A percentile compares a stretch with the other conserved stretches of the same genome.
These are phyloP conservation scores for Punica granatum DNA, from an alignment of 345 rosid genomes.

Conservation along the genomic window DNA sequence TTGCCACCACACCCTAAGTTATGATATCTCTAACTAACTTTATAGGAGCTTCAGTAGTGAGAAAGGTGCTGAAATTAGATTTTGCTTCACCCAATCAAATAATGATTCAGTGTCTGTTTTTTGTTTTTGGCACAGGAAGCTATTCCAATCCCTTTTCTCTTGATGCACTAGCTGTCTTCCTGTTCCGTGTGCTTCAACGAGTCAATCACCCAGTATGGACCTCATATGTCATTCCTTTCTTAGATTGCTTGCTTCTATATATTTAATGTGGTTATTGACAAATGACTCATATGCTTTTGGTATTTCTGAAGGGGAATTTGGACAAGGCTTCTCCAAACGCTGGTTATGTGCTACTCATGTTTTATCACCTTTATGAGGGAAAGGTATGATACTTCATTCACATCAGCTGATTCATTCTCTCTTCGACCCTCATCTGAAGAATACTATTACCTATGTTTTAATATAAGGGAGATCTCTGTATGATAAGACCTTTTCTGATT, in stretches of 20 bases:
- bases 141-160: slow-evolving; percentile 83
- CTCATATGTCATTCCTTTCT: slow-evolving; percentile 9
- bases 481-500: slow-evolving; percentile 6
- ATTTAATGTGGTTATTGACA: slow-evolving; percentile 11
- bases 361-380: slow-evolving; percentile 92
- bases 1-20: not conserved
- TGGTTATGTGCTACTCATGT: slow-evolving; percentile 92
- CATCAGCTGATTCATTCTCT: too few species aligned
- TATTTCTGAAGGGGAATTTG: slow-evolving; percentile 72
- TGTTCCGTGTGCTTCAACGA: slow-evolving; percentile 86
- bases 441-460: not conserved
- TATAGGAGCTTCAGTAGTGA: not conserved
- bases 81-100: not conserved
- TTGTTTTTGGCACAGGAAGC: slow-evolving; percentile 44
- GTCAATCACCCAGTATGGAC: slow-evolving; percentile 71
- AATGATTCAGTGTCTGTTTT: not conserved
- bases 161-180: slow-evolving; percentile 86
- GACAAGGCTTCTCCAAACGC: slow-evolving; percentile 79
- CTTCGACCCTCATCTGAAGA: not conserved
- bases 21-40: not conserved
- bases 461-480: not conserved
- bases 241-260: slow-evolving; percentile 5
- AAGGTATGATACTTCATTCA: slow-evolving; percentile 46
- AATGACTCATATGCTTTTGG: slow-evolving; percentile 11
- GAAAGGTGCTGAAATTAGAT: not conserved